Evolutionary conservation across 1,139 yeast species (phyloP).

Genomic region (Hansenula lynferdii): DNA sequence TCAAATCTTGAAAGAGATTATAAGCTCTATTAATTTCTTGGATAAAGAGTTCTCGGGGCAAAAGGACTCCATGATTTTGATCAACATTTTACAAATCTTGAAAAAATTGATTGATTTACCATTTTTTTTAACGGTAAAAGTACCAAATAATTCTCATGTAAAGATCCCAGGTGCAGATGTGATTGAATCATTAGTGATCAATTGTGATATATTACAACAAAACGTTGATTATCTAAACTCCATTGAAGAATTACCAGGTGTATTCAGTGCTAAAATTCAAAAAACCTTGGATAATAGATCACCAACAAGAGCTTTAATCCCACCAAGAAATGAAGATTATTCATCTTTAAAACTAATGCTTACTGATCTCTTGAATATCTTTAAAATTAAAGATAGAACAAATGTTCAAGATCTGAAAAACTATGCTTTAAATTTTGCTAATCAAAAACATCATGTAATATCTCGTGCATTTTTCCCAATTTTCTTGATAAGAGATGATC

Average conservation of each 20-base stretch:
- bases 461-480: conserved; percentile 60
- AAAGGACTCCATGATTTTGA: conserved; percentile 16
- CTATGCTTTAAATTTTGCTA: conserved; percentile 28
- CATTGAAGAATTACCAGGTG: conserved; percentile 33
- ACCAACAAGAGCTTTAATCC: conserved; percentile 44
- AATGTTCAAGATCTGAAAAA: conserved; percentile 25
- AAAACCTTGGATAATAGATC: conserved; percentile 51
- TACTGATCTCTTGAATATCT: conserved; percentile 30
- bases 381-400: conserved; percentile 33
- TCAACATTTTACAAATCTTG: conserved; percentile 13
- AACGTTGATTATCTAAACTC: conserved; percentile 17
- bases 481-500: conserved; percentile 56
- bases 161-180: conserved; percentile 9
- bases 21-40: conserved; percentile 8
- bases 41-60: conserved; percentile 7
- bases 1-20: conserved; percentile 12
- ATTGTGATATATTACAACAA: conserved; percentile 6
- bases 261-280: conserved; percentile 48
- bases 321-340: conserved; percentile 26
- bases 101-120: conserved; percentile 15
- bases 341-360: conserved; percentile 22
- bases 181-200: conserved; percentile 8
- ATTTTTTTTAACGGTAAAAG: conserved; percentile 8
- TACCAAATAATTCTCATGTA: conserved; percentile 8
- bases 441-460: conserved; percentile 40